Evolutionary conservation across 345 rosid species (phyloP).

Genomic region (Eucalyptus tenuipes): DNA sequence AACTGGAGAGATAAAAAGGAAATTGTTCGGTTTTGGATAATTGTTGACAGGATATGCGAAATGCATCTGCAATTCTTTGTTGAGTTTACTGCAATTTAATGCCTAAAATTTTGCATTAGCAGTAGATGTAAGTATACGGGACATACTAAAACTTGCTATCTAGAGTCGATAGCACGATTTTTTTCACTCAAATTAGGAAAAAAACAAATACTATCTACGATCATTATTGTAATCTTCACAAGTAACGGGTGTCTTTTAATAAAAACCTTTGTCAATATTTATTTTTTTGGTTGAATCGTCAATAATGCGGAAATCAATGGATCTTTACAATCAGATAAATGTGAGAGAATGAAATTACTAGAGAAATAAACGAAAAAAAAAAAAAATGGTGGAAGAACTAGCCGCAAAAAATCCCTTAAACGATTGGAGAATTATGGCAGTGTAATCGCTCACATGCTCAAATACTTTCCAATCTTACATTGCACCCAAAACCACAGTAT

Average conservation of each 20-base stretch:
- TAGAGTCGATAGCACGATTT: neutral
- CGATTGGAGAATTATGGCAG: neutral
- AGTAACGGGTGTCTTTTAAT: neutral
- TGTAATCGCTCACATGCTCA: neutral
- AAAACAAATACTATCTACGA: neutral
- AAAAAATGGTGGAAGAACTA: neutral
- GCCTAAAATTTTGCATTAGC: neutral
- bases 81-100: neutral
- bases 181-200: neutral
- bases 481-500: neutral
- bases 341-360: neutral
- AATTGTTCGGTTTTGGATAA: neutral
- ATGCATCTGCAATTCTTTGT: neutral
- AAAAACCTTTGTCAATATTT: neutral
- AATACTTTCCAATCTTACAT: neutral
- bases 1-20: neutral
- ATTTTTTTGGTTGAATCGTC: neutral
- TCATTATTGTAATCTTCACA: neutral
- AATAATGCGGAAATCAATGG: neutral
- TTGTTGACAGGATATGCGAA: neutral
- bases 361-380: neutral
- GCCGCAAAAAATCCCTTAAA: neutral
- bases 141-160: neutral
- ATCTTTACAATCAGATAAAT: neutral
- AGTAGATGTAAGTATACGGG: neutral